Evolutionary conservation across 306 rosid species (phyloP), one percentile per base, ranked within the genome.

Genomic region (Lablab purpureus): DNA sequence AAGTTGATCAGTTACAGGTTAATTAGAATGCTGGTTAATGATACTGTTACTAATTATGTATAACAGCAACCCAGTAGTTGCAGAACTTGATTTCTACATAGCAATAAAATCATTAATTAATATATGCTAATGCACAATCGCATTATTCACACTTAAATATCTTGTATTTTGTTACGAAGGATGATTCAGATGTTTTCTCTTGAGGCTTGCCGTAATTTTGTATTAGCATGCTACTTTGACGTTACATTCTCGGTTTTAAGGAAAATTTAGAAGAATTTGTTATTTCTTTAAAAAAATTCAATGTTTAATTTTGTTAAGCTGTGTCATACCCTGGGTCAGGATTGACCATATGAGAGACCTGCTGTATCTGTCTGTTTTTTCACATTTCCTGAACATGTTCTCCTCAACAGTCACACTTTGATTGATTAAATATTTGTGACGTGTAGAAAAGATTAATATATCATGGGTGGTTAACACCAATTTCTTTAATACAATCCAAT

Each of bases 351-450:
- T 37, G 54, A 36, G 23, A 37, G 67, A 9, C 17, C 12, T 8
- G 58, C 67, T 17, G 13, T 56, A 22, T 41, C 52, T 7, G 22
- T 52, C 0, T 36, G 2, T 72, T 32, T 6, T 67, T 30, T 73
- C 15, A 15, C 43, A 21, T 54, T 73, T 73, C 51, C 17, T 41
- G 43, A 55, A 45, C 59, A 47, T 25, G 49, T 71, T 23, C 36
- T 58, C 65, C 34, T 49, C 47, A 18, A 22, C 67, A 55, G 22
- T 73, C 23, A 2, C 37, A 22, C 54, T 37, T 55, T 23, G 28
- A 62, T 58, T 58, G 10, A 41, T 75, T 27, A 10, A 56, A 13
- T 75, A 17, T 75, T 60, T 75, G 56, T 60, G 41, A 59, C 59
- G 17, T 10, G 47, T 30, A 46, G 62, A 65, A 59, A 75, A 75